Conservation (phyloP, 306 rosid genomes). For the Oemleria cerasiformis region DNA sequence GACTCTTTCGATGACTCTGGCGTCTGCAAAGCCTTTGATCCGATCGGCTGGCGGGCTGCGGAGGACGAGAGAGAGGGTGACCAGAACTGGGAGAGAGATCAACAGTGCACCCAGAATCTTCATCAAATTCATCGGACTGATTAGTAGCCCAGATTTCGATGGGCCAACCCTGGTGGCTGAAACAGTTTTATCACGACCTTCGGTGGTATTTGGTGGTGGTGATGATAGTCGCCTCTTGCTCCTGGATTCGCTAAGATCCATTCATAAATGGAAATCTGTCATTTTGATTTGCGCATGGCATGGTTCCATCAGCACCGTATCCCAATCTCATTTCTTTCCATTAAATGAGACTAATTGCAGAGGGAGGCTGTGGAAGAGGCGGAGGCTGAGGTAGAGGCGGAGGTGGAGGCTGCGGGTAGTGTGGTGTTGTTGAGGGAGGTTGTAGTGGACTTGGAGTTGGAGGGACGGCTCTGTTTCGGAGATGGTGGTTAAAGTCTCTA, state of each 20-base stretch:
- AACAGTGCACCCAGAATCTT: constrained; percentile 31
- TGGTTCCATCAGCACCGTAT: neutral
- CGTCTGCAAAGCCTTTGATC: constrained; percentile 26
- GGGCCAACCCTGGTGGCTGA: constrained; percentile 5
- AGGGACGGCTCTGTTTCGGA: neutral
- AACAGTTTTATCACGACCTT: neutral
- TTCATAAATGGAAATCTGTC: neutral
- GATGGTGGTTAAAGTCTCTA: constrained; percentile 2
- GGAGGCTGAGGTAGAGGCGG: neutral
- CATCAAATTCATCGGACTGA: constrained; percentile 20
- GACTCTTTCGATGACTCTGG: constrained; percentile 23
- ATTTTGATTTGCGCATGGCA: neutral
- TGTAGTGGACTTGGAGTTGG: neutral
- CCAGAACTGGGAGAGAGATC: constrained; percentile 31
- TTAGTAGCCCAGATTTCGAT: constrained; percentile 11
- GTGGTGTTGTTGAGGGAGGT: neutral
- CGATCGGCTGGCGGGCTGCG: constrained; percentile 25
- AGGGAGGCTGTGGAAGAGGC: neutral
- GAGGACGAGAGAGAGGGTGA: constrained; percentile 27
- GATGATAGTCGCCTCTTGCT: constrained; percentile 11
- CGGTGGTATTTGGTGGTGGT: neutral
- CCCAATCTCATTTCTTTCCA: neutral
- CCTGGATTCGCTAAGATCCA: constrained; percentile 19
- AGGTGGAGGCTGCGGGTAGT: neutral
- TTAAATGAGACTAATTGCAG: neutral